These are phyloP conservation scores for Mycena rebaudengoi DNA, from an alignment of 768 basidiomycete genomes.

Conservation along the genomic window DNA sequence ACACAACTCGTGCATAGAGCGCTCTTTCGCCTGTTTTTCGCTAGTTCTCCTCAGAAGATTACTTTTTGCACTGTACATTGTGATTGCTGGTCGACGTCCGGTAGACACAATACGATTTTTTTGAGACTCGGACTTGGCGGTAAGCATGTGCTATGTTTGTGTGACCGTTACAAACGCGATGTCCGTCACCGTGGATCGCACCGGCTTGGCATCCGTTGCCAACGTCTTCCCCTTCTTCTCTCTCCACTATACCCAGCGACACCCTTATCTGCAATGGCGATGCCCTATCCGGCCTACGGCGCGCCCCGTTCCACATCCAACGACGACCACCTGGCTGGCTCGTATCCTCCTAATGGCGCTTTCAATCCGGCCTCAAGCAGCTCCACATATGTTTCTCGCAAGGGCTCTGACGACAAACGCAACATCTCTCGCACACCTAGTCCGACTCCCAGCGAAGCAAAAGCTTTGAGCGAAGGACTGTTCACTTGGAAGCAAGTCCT, in stretches of 20 bases:
- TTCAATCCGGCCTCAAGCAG: conserved; percentile 11
- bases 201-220: conserved; percentile 16
- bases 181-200: not conserved
- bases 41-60: no score
- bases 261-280: conserved; percentile 17
- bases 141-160: no score
- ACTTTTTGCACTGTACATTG: no score
- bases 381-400: conserved; percentile 18
- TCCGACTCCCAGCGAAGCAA: conserved; percentile 69
- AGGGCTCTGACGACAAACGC: conserved; percentile 27
- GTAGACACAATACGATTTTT: no score
- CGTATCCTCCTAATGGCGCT: conserved; percentile 13
- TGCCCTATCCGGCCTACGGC: conserved; percentile 25
- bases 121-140: no score
- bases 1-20: no score
- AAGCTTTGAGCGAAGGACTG: conserved; percentile 50
- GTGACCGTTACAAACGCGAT: no score
- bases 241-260: conserved; percentile 12
- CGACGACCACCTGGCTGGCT: not conserved
- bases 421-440: conserved; percentile 59
- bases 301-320: not conserved
- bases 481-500: conserved; percentile 55
- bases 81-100: no score
- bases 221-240: not conserved
- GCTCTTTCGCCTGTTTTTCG: no score